Base-by-base conservation (phyloP, 2,329 filamentous ascomycete genomes). In the Neobulgaria alba region DNA sequence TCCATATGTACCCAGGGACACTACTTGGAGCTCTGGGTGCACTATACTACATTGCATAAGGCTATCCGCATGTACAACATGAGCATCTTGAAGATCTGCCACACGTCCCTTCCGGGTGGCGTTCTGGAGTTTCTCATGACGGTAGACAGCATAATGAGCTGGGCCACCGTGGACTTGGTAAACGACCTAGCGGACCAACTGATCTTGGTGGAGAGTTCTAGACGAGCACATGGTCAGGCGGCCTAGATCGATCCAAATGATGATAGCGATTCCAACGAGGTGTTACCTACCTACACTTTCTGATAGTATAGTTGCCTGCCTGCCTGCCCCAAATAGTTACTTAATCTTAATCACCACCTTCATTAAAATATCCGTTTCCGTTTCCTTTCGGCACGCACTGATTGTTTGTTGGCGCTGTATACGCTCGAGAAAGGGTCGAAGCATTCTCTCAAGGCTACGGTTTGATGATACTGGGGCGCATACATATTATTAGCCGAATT, bases 111-210 rank as follows among this genome's bases (percentile, higher is more conserved):
- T 29, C n/a, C 5, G n/a, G 19, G 30, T 29, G 21, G 35, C 17
- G 35, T 29, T 16, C 3, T 18, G 35, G 21, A 36, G 34, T 37
- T 37, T 37, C 35, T 37, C 19, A 29, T 29, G n/a, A 10, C 30
- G 3, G 35, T 37, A 29, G 35, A 37, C 21, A 29, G 23, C 21
- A 26, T 37, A 16, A 37, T 37, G n/a, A 37, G 35, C 21, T 37
- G 15, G 35, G 21, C 35, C 15, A 29, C 12, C 30, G 23, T 29
- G 20, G 23, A 37, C 15, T 29, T 37, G 29, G 12, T 36, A 21
- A 36, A 36, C n/a, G 34, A 36, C 19, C 21, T 36, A 36, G 34
- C 19, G 34, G 8, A 36, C n/a, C 34, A 36, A 26, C 34, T 36
- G n/a, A n/a, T 36, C 20, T 21, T 36, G 18, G 34, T 37, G 15